Evolutionary conservation across 2,329 filamentous ascomycete species (phyloP).

Genomic region (Ceratocystis cacaofunesta): DNA sequence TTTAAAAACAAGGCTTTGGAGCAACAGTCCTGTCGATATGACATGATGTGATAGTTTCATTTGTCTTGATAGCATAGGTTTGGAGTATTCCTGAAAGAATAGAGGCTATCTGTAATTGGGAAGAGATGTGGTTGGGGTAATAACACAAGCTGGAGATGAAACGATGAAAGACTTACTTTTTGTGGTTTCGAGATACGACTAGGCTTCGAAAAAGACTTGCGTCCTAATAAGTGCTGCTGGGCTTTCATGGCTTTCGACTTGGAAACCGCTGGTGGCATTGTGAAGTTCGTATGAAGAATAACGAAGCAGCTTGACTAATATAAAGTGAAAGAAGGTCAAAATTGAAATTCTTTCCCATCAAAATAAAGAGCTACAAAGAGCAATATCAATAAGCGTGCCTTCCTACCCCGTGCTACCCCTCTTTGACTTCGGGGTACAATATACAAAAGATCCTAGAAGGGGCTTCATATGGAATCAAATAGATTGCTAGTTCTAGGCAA

Average conservation of each 20-base stretch:
- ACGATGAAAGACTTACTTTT: background rate
- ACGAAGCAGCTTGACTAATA: background rate
- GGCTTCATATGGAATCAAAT: background rate
- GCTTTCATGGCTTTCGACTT: background rate
- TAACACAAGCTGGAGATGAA: background rate
- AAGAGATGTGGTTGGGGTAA: background rate
- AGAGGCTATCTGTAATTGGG: background rate
- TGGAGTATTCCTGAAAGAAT: background rate
- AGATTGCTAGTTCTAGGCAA: background rate
- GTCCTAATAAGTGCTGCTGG: background rate
- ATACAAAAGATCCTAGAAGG: background rate
- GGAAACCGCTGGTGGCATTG: background rate
- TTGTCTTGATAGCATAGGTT: background rate
- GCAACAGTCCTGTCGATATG: background rate
- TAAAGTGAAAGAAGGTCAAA: background rate
- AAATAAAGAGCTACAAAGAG: background rate
- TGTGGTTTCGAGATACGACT: background rate
- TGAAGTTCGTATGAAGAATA: background rate
- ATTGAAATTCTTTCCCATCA: background rate
- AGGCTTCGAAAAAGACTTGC: background rate
- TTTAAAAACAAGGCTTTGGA: background rate
- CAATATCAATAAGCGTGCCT: background rate
- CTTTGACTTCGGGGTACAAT: background rate
- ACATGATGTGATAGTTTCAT: background rate
- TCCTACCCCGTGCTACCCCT: background rate